phyloP scores from a whole-genome alignment of 257 asterid genomes.

The Scutellaria galericulata region DNA sequence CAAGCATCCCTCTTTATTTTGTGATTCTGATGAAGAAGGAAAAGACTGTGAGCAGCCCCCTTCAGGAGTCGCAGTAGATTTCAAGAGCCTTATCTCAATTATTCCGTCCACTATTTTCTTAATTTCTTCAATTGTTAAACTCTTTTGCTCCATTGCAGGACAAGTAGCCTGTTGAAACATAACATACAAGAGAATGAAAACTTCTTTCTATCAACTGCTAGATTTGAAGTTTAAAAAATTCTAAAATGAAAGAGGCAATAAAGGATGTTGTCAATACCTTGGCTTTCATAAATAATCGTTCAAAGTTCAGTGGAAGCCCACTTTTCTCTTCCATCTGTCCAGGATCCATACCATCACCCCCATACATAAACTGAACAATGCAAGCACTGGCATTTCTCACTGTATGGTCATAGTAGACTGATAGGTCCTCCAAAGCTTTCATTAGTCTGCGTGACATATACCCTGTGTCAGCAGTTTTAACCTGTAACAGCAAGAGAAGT shows the following conservation, averaged over 20 bases:
- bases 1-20: slow-evolving; percentile 63
- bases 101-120: slow-evolving; percentile 34
- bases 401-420: slow-evolving; percentile 78
- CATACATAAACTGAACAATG: slow-evolving; percentile 84
- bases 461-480: slow-evolving; percentile 98
- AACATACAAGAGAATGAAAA: slow-evolving; percentile 30
- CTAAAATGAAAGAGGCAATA: not conserved
- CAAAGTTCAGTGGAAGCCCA: slow-evolving; percentile 86
- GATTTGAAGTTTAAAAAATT: slow-evolving; percentile 25
- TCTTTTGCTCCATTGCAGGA: slow-evolving; percentile 67
- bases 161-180: slow-evolving; percentile 79
- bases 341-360: slow-evolving; percentile 99
- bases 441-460: slow-evolving; percentile 98
- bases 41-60: slow-evolving; percentile 47
- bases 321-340: slow-evolving; percentile 90
- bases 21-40: slow-evolving; percentile 40
- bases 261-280: slow-evolving; percentile 57
- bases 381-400: slow-evolving; percentile 89
- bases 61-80: slow-evolving; percentile 49
- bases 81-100: slow-evolving; percentile 54
- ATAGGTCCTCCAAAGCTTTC: slow-evolving; percentile 90
- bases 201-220: slow-evolving; percentile 9
- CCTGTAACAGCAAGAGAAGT: slow-evolving; percentile 53
- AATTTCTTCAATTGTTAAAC: slow-evolving; percentile 58
- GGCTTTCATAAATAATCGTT: slow-evolving; percentile 85